Evolutionary conservation across 176 grass and related monocot species (phyloP).

Genomic region (Oryza coarctata): DNA sequence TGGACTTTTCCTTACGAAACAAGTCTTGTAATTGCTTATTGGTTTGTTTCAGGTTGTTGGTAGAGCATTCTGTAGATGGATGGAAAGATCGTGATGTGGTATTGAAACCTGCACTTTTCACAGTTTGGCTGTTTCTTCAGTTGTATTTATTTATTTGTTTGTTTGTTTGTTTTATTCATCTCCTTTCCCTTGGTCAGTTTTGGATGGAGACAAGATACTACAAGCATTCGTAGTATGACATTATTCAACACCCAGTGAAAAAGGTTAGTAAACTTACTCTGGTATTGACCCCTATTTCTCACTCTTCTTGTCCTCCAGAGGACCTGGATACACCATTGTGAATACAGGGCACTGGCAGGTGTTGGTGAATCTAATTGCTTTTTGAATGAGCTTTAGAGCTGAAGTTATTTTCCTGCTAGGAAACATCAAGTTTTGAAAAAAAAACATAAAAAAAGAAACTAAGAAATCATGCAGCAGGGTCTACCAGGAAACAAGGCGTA

Average conservation of each 20-base stretch:
- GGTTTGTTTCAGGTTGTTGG: slow-evolving; percentile 15
- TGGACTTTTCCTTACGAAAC: background rate
- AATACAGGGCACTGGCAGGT: too few relatives aligned
- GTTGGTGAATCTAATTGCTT: background rate
- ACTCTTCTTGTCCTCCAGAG: too few relatives aligned
- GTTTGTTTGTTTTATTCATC: too few relatives aligned
- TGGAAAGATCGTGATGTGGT: background rate
- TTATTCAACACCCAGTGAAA: background rate
- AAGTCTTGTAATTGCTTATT: slow-evolving; percentile 6
- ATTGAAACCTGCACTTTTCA: background rate
- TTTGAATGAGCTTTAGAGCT: background rate
- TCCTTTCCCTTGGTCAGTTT: background rate
- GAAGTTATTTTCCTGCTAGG: background rate
- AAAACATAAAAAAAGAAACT: too few relatives aligned
- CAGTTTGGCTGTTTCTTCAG: background rate
- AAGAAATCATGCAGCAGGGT: too few relatives aligned
- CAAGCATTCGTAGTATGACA: background rate
- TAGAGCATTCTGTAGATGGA: background rate
- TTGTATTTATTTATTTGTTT: background rate
- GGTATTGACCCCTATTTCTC: background rate
- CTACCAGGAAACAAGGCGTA: too few relatives aligned
- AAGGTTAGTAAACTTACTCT: background rate
- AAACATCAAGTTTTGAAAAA: background rate
- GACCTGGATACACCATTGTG: too few relatives aligned
- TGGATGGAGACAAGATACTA: slow-evolving; percentile 31